Conservation (phyloP, 805 yeast species). For the Deakozyma indianensis region DNA sequence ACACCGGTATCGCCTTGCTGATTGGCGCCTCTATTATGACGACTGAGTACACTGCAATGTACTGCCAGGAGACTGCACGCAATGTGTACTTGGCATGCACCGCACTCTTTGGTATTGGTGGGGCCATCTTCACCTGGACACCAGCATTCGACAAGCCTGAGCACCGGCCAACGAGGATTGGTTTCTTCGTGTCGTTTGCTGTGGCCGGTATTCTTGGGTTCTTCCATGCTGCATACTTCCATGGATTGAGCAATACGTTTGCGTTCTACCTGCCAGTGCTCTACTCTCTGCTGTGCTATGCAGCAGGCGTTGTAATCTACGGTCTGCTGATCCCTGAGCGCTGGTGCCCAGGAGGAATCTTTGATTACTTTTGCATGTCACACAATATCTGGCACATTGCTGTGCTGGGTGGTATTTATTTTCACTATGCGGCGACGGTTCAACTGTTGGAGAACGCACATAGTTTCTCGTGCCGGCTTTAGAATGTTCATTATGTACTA, state of each 20-base stretch:
- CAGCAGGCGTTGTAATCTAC: conserved; percentile 73
- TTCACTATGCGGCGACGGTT: conserved; percentile 70
- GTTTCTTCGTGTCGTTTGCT: conserved; percentile 68
- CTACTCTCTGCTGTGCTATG: conserved; percentile 61
- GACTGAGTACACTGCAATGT: conserved; percentile 68
- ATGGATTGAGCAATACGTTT: conserved; percentile 41
- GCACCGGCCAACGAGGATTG: conserved; percentile 61
- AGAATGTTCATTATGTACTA: too few species aligned
- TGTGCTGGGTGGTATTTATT: conserved; percentile 78
- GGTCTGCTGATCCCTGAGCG: conserved; percentile 84
- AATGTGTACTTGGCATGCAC: conserved; percentile 46
- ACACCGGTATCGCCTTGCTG: conserved; percentile 82
- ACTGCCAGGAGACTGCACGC: conserved; percentile 37
- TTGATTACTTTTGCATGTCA: conserved; percentile 58
- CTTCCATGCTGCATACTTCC: conserved; percentile 35
- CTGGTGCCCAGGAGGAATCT: conserved; percentile 28
- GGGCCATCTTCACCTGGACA: conserved; percentile 80
- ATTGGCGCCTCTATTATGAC: conserved; percentile 82
- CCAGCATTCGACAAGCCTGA: conserved; percentile 83
- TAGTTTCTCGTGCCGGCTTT: conserved; percentile 10
- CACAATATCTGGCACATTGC: conserved; percentile 92
- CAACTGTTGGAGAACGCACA: conserved; percentile 44
- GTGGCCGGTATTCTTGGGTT: conserved; percentile 60
- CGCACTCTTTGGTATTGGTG: conserved; percentile 49
- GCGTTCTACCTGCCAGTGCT: conserved; percentile 51